Base-by-base conservation (phyloP, 192 early-diverging fungal species). In the Chytriomyces confervae region DNA sequence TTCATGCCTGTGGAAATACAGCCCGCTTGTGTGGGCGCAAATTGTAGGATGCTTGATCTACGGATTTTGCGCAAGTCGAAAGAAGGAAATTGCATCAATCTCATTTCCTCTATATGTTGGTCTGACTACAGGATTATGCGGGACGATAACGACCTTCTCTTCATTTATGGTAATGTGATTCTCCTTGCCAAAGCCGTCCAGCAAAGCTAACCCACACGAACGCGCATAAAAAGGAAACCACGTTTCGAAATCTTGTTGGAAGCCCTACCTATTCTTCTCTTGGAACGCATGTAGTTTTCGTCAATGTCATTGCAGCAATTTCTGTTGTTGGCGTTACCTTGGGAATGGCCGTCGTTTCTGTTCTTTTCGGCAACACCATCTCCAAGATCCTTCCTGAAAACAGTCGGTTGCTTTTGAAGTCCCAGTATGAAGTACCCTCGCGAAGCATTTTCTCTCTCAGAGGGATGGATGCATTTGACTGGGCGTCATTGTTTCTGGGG, bases 131-230 rank as follows among this genome's bases (percentile, higher is more conserved):
- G 74, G 74, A 6, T 46, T 76, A 23, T 76, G 74, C 47, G 74
- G 74, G 27, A 76, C 74, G 23, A 66, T 76, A 7, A 76, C 74
- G 3, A 76, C 74, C 7, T 76, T 65, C 48, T 76, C 74, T 36
- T 23, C 61, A 13, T 76, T 76, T 29, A 63, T 74, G 57, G 72
- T 74, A 23, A 61, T 16, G 6, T 20, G 29, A 20, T 57, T 20
- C 53, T 57, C 20, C 13, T 20, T 57, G 53, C 53, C 53, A 57
- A 57, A 2, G 53, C 20, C 16, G 20, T 5, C 53, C 20, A 1
- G 13, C 53, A 57, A 13, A 46, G 47, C 13, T 47, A 47, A 65
- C 11, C 27, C 16, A 65, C 16, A 16, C 18, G 16, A 29, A 65
- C 24, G 1, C 3, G 13, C 2, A 36, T 4, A 43, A 65, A 11